Conservation (phyloP, 2,329 filamentous ascomycete genomes). For the Pleomassaria siparia region DNA sequence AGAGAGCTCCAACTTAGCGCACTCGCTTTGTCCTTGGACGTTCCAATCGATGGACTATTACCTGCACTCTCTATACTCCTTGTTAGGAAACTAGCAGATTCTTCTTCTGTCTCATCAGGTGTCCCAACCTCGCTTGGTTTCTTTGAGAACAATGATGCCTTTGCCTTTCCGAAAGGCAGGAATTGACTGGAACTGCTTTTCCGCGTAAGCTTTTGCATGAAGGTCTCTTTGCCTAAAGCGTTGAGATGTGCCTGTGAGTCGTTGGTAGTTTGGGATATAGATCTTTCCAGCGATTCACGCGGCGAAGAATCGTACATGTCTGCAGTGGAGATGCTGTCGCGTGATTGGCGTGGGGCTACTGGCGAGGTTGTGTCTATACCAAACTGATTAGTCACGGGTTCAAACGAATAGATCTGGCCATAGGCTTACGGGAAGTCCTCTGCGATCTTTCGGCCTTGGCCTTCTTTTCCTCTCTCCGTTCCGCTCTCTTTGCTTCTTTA, state of each 20-base stretch:
- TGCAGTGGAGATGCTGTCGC: constrained; percentile 46
- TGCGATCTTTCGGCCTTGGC: constrained; percentile 38
- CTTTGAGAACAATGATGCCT: constrained; percentile 35
- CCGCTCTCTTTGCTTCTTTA: constrained; percentile 39
- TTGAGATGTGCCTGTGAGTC: constrained; percentile 27
- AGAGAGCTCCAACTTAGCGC: constrained; percentile 49
- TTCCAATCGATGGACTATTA: constrained; percentile 41
- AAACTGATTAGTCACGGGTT: constrained; percentile 24
- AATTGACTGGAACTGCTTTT: constrained; percentile 52
- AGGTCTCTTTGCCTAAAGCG: constrained; percentile 46
- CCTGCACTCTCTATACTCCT: constrained; percentile 31
- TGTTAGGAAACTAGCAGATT: constrained; percentile 23
- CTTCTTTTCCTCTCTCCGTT: constrained; percentile 38
- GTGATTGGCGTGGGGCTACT: constrained; percentile 41
- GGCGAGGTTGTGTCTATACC: constrained; percentile 29
- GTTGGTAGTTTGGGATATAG: constrained; percentile 40
- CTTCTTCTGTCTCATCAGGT: constrained; percentile 44
- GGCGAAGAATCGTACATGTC: constrained; percentile 39
- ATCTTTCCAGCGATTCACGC: constrained; percentile 45
- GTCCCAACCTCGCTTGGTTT: constrained; percentile 38
- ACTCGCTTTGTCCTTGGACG: constrained; percentile 41
- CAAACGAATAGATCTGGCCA: constrained; percentile 26
- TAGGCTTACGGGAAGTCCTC: constrained; percentile 38
- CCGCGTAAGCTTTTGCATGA: constrained; percentile 54
- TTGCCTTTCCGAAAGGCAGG: constrained; percentile 43